Evolutionary conservation across 2,329 filamentous ascomycete species (phyloP).

Genomic region (Dothistroma pini): DNA sequence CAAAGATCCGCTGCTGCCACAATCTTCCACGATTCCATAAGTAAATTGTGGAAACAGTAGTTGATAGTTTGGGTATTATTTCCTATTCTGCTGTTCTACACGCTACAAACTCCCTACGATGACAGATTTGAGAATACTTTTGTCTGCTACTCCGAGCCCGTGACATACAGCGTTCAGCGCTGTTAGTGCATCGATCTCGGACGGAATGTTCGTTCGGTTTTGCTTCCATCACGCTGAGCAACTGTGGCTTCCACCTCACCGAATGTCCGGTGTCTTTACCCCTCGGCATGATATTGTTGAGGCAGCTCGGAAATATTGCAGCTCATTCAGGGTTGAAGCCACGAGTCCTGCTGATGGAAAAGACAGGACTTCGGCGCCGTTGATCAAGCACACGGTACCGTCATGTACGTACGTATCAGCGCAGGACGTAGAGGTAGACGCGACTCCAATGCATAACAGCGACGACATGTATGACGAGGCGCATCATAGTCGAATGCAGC

Average conservation of each 20-base stretch:
- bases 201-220: not conserved
- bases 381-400: not conserved
- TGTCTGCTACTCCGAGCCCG: not conserved
- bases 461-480: not conserved
- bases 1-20: not conserved
- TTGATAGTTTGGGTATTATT: not conserved
- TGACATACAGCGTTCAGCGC: not conserved
- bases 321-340: not conserved
- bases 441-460: not conserved
- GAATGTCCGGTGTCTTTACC: not conserved
- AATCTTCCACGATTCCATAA: too few relatives aligned
- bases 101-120: not conserved
- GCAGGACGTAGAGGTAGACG: conserved; percentile 1
- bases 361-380: not conserved
- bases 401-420: not conserved
- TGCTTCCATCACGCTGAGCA: not conserved
- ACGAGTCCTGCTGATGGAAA: not conserved
- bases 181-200: not conserved
- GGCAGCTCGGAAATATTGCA: not conserved
- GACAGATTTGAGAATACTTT: not conserved
- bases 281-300: not conserved
- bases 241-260: not conserved
- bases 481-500: conserved; percentile 4
- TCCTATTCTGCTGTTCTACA: not conserved
- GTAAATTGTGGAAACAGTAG: too few relatives aligned